Base-by-base conservation (phyloP, 2,329 filamentous ascomycete genomes). In the Juglanconis sp. region DNA sequence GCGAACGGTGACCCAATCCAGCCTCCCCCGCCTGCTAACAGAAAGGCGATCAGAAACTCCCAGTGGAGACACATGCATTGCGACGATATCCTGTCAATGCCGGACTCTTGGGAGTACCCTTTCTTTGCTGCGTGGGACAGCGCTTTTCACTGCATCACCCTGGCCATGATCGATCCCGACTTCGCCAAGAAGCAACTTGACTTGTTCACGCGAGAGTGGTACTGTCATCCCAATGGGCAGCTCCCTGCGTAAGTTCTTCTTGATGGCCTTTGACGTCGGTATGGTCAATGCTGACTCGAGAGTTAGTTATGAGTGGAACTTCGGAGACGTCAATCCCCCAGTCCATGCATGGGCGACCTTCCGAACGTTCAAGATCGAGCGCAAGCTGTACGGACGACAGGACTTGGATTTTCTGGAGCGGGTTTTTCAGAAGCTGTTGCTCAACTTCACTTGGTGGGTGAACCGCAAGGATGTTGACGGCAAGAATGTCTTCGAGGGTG, bases 401-500 rank as follows among this genome's bases (percentile, higher is more conserved):
- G 94, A 98, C 72, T 80, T 97, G 36, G 95, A 98, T 74, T 98
- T 97, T 76, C 82, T 98, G 9, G 94, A 98, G 79, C 86, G 94
- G 24, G 92, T 97, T 4, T 98, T 98, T 79, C 95, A 98, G 71
- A 98, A 98, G 74, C 77, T 98, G 62, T 80, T 98, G 31, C 81
- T 98, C 64, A 98, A 98, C 77, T 98, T 98, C 74, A 98, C 95
- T 4, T 98, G 95, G 95, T 98, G 94, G 94, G 94, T 97, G 24
- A 98, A 98, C 73, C 89, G 94, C 61, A 98, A 98, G 76, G 94
- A 98, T 69, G 83, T 84, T 10, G 91, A 96, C 9, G 94, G 92
- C 69, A 98, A 98, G 79, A 97, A 98, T 70, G 90, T 98, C 34
- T 98, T 98, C 67, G 95, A 98, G 71, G 95, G 94, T 66, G 94